These are phyloP conservation scores for Zoysia japonica DNA, from an alignment of 176 grass and related monocot species.

Conservation along the genomic window DNA sequence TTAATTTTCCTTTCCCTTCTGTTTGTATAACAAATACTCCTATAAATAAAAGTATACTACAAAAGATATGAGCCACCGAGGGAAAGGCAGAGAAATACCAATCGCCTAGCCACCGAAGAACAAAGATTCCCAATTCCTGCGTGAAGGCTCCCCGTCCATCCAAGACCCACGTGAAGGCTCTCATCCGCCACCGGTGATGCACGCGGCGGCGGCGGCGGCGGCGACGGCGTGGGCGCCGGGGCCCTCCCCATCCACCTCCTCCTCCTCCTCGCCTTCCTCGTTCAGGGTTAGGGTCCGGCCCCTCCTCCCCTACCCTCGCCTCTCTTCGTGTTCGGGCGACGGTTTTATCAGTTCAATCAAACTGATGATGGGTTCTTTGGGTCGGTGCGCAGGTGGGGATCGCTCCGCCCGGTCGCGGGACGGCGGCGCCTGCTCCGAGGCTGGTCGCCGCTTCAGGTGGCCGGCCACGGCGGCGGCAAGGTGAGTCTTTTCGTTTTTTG, in stretches of 20 bases:
- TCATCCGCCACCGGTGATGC: conserved; percentile 12
- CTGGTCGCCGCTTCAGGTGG: conserved; percentile 25
- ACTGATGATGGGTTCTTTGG: conserved; percentile 38
- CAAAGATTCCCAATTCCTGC: background rate
- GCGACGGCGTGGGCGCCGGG: background rate
- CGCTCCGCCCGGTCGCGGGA: conserved; percentile 7
- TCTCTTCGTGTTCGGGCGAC: background rate
- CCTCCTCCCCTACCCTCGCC: background rate
- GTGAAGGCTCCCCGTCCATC: background rate
- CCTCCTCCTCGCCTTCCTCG: conserved; percentile 27
- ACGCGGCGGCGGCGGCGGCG: conserved; percentile 28
- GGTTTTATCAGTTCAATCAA: background rate
- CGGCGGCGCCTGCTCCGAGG: conserved; percentile 24
- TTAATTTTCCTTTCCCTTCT: too few species aligned
- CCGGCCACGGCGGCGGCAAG: conserved; percentile 23
- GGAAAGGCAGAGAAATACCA: background rate
- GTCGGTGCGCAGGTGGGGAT: conserved; percentile 34
- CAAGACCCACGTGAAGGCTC: conserved; percentile 26
- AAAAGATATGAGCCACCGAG: background rate
- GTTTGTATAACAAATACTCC: background rate
- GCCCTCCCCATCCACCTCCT: conserved; percentile 48
- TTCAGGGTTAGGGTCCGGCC: conserved; percentile 37
- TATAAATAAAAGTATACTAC: background rate
- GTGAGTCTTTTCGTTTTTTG: conserved; percentile 7
- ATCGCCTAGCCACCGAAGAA: background rate